Evolutionary conservation across 768 basidiomycete species (phyloP).

Genomic region (Grammothele lineata): DNA sequence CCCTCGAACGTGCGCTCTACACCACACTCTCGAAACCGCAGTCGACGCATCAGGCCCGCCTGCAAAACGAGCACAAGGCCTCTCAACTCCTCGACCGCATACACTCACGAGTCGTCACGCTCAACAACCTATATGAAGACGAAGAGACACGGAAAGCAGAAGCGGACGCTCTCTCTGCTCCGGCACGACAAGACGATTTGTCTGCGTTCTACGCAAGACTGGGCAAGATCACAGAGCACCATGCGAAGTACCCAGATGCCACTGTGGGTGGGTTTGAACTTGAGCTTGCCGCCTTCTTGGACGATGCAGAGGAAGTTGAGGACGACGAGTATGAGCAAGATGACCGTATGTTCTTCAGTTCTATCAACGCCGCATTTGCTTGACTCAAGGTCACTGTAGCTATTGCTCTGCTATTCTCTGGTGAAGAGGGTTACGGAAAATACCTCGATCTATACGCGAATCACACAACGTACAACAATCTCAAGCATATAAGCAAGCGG

Average conservation of each 20-base stretch:
- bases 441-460: conserved; percentile 91
- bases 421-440: conserved; percentile 92
- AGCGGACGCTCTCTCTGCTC: conserved; percentile 55
- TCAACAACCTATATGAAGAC: conserved; percentile 77
- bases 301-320: conserved; percentile 65
- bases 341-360: conserved; percentile 61
- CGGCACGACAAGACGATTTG: conserved; percentile 59
- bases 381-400: conserved; percentile 36
- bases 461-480: conserved; percentile 85
- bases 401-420: conserved; percentile 84
- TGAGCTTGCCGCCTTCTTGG: conserved; percentile 77
- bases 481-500: conserved; percentile 80
- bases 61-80: conserved; percentile 86
- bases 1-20: conserved; percentile 82
- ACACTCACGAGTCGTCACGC: conserved; percentile 55
- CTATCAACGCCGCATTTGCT: background rate
- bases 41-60: conserved; percentile 53
- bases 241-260: conserved; percentile 92
- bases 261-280: conserved; percentile 75
- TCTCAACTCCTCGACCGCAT: conserved; percentile 87
- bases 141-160: conserved; percentile 68
- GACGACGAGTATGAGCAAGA: conserved; percentile 78
- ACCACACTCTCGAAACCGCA: conserved; percentile 71
- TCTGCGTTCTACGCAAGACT: conserved; percentile 95
- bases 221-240: conserved; percentile 94